Evolutionary conservation across 176 grass and related monocot species (phyloP).

Genomic region (Carex kokanica): DNA sequence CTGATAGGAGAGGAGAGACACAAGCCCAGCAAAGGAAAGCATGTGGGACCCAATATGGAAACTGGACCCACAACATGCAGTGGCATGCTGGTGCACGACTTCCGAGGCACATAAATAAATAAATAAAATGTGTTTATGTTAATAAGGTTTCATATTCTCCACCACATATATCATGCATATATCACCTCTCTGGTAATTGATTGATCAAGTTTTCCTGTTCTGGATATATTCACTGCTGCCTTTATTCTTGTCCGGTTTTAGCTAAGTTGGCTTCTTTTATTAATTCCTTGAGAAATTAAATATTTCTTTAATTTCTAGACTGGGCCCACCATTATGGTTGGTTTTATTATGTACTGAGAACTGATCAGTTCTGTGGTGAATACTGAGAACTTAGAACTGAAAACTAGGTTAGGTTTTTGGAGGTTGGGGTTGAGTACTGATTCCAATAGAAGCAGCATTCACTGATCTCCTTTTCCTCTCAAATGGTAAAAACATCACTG

Average conservation of each 20-base stretch:
- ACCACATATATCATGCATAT: background rate
- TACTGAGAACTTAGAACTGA: background rate
- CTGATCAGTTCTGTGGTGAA: background rate
- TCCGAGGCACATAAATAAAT: slow-evolving; percentile 8
- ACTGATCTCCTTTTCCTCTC: background rate
- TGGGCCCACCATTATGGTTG: background rate
- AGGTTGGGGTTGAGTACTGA: background rate
- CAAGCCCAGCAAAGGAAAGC: slow-evolving; percentile 4
- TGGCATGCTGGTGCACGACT: slow-evolving; percentile 28
- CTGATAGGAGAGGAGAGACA: slow-evolving; percentile 24
- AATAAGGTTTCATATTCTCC: slow-evolving; percentile 4
- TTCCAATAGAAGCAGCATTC: background rate
- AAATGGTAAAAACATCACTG: background rate
- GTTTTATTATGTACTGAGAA: background rate
- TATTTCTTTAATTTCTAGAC: background rate
- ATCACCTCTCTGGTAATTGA: background rate
- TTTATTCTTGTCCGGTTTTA: slow-evolving; percentile 13
- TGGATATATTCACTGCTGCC: slow-evolving; percentile 23
- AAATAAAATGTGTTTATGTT: background rate
- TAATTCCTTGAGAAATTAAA: background rate
- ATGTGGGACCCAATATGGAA: slow-evolving; percentile 3
- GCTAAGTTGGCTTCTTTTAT: background rate
- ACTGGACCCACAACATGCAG: background rate
- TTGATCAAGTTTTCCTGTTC: slow-evolving; percentile 19
- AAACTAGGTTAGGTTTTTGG: slow-evolving; percentile 1